Evolutionary conservation across 1,284 basidiomycete species (phyloP), one percentile per base, ranked within the genome.

Genomic region (Paramarasmius palmivorus): DNA sequence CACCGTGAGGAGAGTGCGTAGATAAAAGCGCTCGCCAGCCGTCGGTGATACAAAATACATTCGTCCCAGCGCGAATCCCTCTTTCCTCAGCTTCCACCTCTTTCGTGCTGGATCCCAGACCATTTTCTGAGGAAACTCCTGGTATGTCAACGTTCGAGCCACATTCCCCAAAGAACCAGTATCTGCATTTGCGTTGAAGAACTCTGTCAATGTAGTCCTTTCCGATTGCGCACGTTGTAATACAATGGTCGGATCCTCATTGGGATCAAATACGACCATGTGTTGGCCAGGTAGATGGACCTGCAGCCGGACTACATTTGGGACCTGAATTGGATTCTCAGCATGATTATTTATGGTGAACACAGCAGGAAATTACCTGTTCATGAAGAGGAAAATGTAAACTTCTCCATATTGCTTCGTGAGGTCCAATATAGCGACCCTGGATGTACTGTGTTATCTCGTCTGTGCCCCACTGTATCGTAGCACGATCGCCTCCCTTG

Each of bases 401-500:
- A n/a, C 73, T 61, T 3, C 63, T 63, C 67, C 67, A 70, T 2
- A 56, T 32, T 3, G 65, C 64, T 58, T 73, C 69, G 10, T 54
- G 37, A 7, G 67, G 49, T 8, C 61, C 63, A 26, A 76, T 53
- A 54, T 73, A 75, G 5, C 67, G 59, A 2, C 62, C 64, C 49
- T 71, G 64, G 1, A 72, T 39, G 52, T 61, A 70, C 4, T 47
- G 37, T 23, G 58, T 57, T 20, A 73, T 65, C 52, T 76, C 71
- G 58, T 77, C 62, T 10, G 32, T 42, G 6, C 60, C 29, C 26
- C 73, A 44, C 48, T 71, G 59, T 4, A 76, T 40, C 3, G 70
- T 65, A 0, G 65, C 66, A 0, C 65, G 61, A 59, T 81, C 76
- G 20, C 58, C 50, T 0, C 79, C 78, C 57, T 81, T 81, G 54